Percentiles rank a stretch among this genome's conserved stretches.
phyloP scores from a whole-genome alignment of 2,329 filamentous ascomycete species.

The Byssochlamys sp. region DNA sequence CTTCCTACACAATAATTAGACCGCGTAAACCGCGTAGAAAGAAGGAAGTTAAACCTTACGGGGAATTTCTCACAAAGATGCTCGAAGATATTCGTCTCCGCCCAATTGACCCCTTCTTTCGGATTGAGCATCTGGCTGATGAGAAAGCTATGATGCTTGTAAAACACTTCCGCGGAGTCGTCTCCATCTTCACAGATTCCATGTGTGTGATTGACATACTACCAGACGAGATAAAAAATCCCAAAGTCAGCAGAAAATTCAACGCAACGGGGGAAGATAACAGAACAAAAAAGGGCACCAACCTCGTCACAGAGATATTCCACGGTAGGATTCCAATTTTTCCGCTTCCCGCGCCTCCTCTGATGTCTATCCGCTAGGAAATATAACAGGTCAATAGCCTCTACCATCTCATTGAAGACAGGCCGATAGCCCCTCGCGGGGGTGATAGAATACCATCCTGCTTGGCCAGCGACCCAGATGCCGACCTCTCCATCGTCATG shows the following conservation, averaged over 20 bases:
- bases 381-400: conserved; percentile 52
- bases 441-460: conserved; percentile 53
- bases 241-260: background rate
- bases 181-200: conserved; percentile 35
- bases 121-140: conserved; percentile 39
- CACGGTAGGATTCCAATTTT: conserved; percentile 25
- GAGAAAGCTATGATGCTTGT: conserved; percentile 37
- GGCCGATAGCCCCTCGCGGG: conserved; percentile 45
- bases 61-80: conserved; percentile 36
- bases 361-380: conserved; percentile 51
- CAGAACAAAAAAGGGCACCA: conserved; percentile 7
- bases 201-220: conserved; percentile 36
- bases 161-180: conserved; percentile 38
- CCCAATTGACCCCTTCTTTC: conserved; percentile 37
- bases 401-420: conserved; percentile 47
- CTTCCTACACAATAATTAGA: conserved; percentile 16
- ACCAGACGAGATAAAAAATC: background rate
- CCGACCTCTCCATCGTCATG: conserved; percentile 47
- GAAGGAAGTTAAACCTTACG: conserved; percentile 15
- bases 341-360: conserved; percentile 27
- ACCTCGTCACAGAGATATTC: conserved; percentile 34
- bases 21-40: background rate
- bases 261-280: conserved; percentile 1
- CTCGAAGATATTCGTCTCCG: conserved; percentile 33
- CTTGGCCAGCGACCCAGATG: conserved; percentile 53